phyloP scores from a whole-genome alignment of 2,329 filamentous ascomycete genomes.

The Exophiala mesophila region DNA sequence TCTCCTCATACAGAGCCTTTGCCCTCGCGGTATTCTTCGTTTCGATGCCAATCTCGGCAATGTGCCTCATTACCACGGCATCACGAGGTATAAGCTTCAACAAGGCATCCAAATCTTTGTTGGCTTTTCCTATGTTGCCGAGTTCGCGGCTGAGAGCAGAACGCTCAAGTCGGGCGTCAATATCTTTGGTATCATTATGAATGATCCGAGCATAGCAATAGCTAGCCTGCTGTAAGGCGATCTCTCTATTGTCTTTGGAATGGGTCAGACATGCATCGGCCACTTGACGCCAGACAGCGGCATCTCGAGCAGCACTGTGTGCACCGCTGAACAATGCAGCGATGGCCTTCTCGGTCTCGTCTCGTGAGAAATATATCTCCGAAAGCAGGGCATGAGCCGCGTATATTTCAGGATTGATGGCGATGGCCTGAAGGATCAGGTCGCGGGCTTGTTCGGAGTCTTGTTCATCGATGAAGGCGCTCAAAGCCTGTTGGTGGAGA shows the following conservation, averaged over 20 bases:
- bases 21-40: conserved; percentile 46
- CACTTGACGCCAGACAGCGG: conserved; percentile 54
- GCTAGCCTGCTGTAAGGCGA: conserved; percentile 44
- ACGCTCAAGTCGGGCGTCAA: conserved; percentile 51
- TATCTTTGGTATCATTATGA: conserved; percentile 47
- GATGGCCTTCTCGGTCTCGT: conserved; percentile 53
- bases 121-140: conserved; percentile 43
- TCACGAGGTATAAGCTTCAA: conserved; percentile 52
- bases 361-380: conserved; percentile 53
- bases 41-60: conserved; percentile 55
- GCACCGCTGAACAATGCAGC: conserved; percentile 55
- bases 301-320: conserved; percentile 51
- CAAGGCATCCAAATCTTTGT: conserved; percentile 51
- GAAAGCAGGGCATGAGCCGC: conserved; percentile 57
- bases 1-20: conserved; percentile 47
- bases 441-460: conserved; percentile 42
- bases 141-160: conserved; percentile 52
- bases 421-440: conserved; percentile 46
- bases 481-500: conserved; percentile 44
- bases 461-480: conserved; percentile 43
- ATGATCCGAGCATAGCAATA: conserved; percentile 53
- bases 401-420: conserved; percentile 59
- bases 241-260: conserved; percentile 38
- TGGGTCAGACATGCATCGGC: conserved; percentile 51
- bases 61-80: conserved; percentile 49